A percentile compares a stretch with the other conserved stretches of the same genome.
Conservation (phyloP, 768 basidiomycete genomes). For the Serendipita sp. region DNA sequence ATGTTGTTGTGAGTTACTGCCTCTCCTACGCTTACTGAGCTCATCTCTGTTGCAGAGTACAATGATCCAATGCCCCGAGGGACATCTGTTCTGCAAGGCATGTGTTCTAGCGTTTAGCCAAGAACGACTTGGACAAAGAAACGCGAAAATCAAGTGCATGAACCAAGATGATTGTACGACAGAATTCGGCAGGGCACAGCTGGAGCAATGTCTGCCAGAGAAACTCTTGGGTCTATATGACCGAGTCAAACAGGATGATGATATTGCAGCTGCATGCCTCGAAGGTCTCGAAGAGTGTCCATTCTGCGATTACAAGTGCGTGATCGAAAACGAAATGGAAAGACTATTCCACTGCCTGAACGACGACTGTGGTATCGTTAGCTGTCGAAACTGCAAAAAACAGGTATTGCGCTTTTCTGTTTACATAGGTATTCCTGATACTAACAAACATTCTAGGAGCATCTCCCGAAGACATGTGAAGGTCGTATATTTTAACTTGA, state of each 20-base stretch:
- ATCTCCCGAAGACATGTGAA: conserved; percentile 66
- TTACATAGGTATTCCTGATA: conserved; percentile 8
- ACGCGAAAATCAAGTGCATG: conserved; percentile 14
- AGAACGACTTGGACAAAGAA: conserved; percentile 33
- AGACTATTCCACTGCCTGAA: conserved; percentile 42
- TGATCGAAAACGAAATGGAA: conserved; percentile 55
- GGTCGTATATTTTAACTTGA: conserved; percentile 25
- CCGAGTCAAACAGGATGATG: conserved; percentile 58
- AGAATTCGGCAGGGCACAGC: conserved; percentile 50
- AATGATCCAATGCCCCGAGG: conserved; percentile 80
- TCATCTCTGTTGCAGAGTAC: conserved; percentile 34
- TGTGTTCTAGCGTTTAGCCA: conserved; percentile 60
- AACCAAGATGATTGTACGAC: conserved; percentile 27
- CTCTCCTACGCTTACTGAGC: not conserved
- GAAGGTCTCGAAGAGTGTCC: conserved; percentile 82
- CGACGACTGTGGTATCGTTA: conserved; percentile 51
- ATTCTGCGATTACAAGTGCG: conserved; percentile 72
- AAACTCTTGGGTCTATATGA: conserved; percentile 59
- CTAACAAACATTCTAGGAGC: conserved; percentile 34
- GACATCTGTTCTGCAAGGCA: conserved; percentile 67
- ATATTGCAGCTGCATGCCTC: conserved; percentile 60
- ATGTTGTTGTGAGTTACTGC: conserved; percentile 36
- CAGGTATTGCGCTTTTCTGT: conserved; percentile 25
- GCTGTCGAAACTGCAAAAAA: conserved; percentile 67
- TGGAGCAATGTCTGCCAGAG: conserved; percentile 45